Conservation (phyloP, 1,284 basidiomycete genomes). For the Stereum hirsutum region DNA sequence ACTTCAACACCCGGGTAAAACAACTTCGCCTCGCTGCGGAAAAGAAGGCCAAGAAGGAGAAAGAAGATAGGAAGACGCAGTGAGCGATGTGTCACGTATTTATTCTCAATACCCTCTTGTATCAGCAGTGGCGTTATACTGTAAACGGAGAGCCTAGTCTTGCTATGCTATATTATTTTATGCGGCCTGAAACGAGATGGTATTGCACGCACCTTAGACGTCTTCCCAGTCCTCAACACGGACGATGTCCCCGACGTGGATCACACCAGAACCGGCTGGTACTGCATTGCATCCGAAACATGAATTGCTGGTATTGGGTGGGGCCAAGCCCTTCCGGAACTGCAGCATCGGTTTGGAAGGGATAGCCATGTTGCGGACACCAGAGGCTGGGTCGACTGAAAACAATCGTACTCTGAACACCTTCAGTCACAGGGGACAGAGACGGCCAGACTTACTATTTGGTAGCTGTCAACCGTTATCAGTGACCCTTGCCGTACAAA, state of each 20-base stretch:
- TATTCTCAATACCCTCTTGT: no score
- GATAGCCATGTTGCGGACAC: slow-evolving; percentile 58
- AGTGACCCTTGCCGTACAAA: slow-evolving; percentile 1
- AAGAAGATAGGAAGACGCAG: slow-evolving; percentile 24
- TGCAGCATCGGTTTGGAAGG: slow-evolving; percentile 68
- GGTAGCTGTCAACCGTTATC: slow-evolving; percentile 41
- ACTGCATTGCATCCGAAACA: slow-evolving; percentile 60
- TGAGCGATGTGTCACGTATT: no score
- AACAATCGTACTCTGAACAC: no score
- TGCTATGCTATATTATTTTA: not conserved
- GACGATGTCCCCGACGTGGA: slow-evolving; percentile 50
- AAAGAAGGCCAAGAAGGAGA: slow-evolving; percentile 35
- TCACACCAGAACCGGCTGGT: slow-evolving; percentile 33
- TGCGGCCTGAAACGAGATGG: not conserved
- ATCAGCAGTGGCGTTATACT: no score
- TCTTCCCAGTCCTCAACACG: slow-evolving; percentile 32
- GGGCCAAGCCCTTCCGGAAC: slow-evolving; percentile 50
- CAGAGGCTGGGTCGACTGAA: slow-evolving; percentile 54
- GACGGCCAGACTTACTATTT: no score
- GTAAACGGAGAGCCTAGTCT: no score
- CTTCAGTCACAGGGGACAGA: no score
- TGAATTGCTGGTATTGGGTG: slow-evolving; percentile 33
- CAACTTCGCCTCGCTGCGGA: slow-evolving; percentile 44
- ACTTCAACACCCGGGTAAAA: slow-evolving; percentile 67
- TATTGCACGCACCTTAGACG: slow-evolving; percentile 1